phyloP scores from a whole-genome alignment of 768 basidiomycete species.

The Trametes cinnabarina region DNA sequence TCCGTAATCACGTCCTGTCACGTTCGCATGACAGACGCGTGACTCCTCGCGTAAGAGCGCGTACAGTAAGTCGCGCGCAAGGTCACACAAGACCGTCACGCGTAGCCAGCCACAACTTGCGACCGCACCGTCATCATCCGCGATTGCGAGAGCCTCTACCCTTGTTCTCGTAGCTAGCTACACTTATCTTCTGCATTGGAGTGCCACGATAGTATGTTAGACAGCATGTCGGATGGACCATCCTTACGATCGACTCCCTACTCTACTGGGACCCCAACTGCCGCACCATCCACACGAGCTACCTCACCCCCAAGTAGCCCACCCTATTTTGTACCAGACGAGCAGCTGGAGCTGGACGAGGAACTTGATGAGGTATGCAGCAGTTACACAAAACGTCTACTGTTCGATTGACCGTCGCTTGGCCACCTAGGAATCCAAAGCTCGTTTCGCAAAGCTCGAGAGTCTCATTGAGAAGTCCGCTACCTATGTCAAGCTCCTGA shows the following conservation, averaged over 20 bases:
- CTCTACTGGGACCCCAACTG: not conserved
- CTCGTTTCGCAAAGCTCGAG: conserved; percentile 41
- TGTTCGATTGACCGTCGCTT: no score
- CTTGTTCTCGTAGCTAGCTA: no score
- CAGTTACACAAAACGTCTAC: not conserved
- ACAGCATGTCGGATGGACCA: conserved; percentile 5
- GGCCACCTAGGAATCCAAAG: conserved; percentile 12
- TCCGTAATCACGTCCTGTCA: no score
- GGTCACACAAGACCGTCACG: no score
- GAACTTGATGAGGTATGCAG: not conserved
- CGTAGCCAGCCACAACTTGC: no score
- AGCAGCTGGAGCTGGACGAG: not conserved
- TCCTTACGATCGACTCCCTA: conserved; percentile 13
- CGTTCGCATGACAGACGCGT: no score
- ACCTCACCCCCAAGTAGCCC: conserved; percentile 17
- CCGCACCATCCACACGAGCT: conserved; percentile 13
- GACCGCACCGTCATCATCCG: no score
- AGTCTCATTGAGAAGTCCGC: conserved; percentile 74
- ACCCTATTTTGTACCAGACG: not conserved
- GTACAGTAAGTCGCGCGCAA: no score
- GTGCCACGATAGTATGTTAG: no score
- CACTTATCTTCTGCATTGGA: no score
- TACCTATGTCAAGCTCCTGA: conserved; percentile 69
- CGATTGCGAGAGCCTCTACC: no score
- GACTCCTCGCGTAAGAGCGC: no score